Base-by-base conservation (phyloP, 345 rosid genomes). In the Raphanus sativus region DNA sequence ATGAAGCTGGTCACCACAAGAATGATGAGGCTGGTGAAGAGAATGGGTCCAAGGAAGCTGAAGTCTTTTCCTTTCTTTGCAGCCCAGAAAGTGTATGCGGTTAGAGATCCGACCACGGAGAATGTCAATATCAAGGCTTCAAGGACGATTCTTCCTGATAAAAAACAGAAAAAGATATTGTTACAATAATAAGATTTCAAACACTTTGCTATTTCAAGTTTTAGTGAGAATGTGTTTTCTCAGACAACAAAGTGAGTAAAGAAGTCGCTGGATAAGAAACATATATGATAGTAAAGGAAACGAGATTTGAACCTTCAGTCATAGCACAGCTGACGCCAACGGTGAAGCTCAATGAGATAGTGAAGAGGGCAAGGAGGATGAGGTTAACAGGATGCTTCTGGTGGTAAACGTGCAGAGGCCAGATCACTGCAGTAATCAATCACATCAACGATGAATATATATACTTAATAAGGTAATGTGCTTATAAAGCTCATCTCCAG, bases 31-130 rank as follows among this genome's bases (percentile, higher is more conserved):
- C 92, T 78, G 59, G 98, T 94, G 90, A 94, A 94, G 61, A 94
- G 78, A 77, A 94, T 83, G 33, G 98, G 98, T 81, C 92, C 96
- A 62, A 94, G 87, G 78, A 83, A 92, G 81, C 95, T 89, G 80
- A 94, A 94, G 75, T 94, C 98, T 82, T 89, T 85, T 80, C 98
- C 98, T 77, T 85, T 94, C 96, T 87, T 94, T 12, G 98, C 76
- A 15, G 98, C 98, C 98, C 97, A 94, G 91, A 94, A 94, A 70
- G 98, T 90, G 84, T 94, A 94, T 4, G 84, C 98, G 38, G 98
- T 92, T 61, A 92, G 82, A 66, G 97, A 86, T 25, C 67, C 83
- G 9, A 92, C 98, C 81, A 94, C 97, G 4, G 90, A 92, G 1
- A 93, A 82, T 25, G 98, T 94, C 77, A 94, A 83, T 79, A 94